phyloP scores from a whole-genome alignment of 1,284 basidiomycete genomes.

The Trametes versicolor region DNA sequence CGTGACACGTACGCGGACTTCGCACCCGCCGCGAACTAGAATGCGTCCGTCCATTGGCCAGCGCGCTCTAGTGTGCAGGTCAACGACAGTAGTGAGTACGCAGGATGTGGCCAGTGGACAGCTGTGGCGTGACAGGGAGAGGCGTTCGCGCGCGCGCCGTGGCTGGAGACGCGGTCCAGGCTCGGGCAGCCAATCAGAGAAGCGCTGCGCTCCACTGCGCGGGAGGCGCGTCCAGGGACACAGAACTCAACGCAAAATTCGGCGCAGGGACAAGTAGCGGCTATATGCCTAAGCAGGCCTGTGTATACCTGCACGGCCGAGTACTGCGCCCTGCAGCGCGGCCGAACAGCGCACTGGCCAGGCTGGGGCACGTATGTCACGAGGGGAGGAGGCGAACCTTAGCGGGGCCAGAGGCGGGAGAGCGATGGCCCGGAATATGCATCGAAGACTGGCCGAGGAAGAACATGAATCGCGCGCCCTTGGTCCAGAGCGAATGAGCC shows the following conservation, averaged over 20 bases:
- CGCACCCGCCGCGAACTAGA: no score
- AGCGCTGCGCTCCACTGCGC: constrained; percentile 16
- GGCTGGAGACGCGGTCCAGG: constrained; percentile 14
- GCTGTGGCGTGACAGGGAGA: background rate
- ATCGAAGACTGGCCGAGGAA: background rate
- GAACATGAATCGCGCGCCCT: constrained; percentile 4
- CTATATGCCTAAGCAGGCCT: background rate
- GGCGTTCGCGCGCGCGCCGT: background rate
- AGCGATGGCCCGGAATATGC: constrained; percentile 6
- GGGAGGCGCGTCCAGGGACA: background rate
- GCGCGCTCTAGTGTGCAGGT: no score
- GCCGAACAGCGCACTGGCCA: background rate
- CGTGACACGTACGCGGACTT: no score
- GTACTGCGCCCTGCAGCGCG: background rate
- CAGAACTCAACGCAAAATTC: background rate
- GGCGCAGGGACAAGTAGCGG: constrained; percentile 10
- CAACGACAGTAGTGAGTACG: no score
- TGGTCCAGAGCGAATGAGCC: constrained; percentile 23
- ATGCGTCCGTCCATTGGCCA: no score
- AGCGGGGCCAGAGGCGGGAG: background rate
- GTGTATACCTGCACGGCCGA: background rate
- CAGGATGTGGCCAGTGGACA: no score
- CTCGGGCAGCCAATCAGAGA: constrained; percentile 19
- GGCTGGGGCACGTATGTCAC: background rate
- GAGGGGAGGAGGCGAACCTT: background rate